These are phyloP conservation scores for Bisporella sp. DNA, from an alignment of 2,329 filamentous ascomycete genomes.

Conservation along the genomic window DNA sequence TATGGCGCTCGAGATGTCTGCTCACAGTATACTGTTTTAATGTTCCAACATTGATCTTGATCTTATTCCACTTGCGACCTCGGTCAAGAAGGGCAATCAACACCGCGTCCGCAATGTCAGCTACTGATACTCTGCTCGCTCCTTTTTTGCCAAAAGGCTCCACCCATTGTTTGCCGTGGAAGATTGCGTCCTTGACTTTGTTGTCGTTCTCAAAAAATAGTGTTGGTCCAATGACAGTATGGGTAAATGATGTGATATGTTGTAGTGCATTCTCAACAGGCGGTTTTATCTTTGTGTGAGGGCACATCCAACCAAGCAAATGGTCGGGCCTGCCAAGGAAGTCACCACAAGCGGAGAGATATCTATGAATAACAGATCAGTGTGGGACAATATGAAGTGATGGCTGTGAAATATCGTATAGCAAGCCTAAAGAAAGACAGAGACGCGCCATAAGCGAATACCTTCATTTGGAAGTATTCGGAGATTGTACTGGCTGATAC, in stretches of 20 bases:
- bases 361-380: too few species aligned
- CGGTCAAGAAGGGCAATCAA: constrained; percentile 1
- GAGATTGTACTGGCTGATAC: too few species aligned
- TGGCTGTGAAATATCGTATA: too few species aligned
- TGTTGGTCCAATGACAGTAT: constrained; percentile 2
- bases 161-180: not conserved
- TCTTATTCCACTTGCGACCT: constrained; percentile 1
- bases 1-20: not conserved
- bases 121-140: not conserved
- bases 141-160: constrained; percentile 1
- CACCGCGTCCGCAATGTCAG: constrained; percentile 1
- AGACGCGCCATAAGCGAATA: too few species aligned
- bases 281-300: not conserved
- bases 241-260: not conserved
- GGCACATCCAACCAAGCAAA: not conserved
- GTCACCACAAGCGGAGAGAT: not conserved
- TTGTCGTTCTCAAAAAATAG: constrained; percentile 2
- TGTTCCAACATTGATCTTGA: not conserved
- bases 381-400: too few species aligned
- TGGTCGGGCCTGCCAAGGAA: not conserved
- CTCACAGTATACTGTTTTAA: constrained; percentile 2
- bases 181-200: not conserved
- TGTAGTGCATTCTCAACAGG: not conserved
- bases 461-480: too few species aligned
- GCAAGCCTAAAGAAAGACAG: too few species aligned